These are phyloP conservation scores for Hypomontagnella monticulosa DNA, from an alignment of 495 filamentous ascomycete species.

Conservation along the genomic window DNA sequence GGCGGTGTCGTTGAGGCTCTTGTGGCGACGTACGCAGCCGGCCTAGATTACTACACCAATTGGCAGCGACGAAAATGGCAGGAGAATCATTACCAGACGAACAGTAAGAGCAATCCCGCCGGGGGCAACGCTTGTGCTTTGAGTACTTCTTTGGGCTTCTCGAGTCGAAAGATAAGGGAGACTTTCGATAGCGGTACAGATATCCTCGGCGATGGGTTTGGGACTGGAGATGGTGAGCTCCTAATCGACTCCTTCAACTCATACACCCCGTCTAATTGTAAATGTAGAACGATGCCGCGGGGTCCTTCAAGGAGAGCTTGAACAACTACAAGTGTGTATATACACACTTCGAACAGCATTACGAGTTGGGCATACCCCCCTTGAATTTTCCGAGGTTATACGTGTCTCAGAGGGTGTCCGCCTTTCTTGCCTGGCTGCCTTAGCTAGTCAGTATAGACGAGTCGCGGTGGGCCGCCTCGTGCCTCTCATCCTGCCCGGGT, in stretches of 20 bases:
- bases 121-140: slow-evolving; percentile 41
- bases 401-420: slow-evolving; percentile 48
- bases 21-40: slow-evolving; percentile 44
- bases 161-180: slow-evolving; percentile 46
- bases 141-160: slow-evolving; percentile 48
- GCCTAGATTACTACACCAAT: slow-evolving; percentile 48
- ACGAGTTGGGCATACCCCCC: slow-evolving; percentile 19
- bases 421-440: slow-evolving; percentile 41
- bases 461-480: slow-evolving; percentile 49
- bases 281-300: slow-evolving; percentile 43
- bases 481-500: slow-evolving; percentile 44
- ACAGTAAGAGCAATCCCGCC: slow-evolving; percentile 21
- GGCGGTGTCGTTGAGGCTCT: slow-evolving; percentile 46
- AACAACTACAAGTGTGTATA: slow-evolving; percentile 41
- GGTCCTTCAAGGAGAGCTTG: slow-evolving; percentile 38
- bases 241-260: neutral
- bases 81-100: slow-evolving; percentile 34
- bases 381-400: slow-evolving; percentile 47
- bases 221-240: slow-evolving; percentile 50
- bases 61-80: slow-evolving; percentile 46
- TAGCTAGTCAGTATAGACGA: slow-evolving; percentile 51
- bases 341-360: slow-evolving; percentile 34
- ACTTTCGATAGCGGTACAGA: slow-evolving; percentile 48
- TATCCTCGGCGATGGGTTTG: slow-evolving; percentile 50
- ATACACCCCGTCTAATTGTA: slow-evolving; percentile 11